Base-by-base conservation (phyloP, 345 rosid genomes). In the Dipteronia dyeriana region DNA sequence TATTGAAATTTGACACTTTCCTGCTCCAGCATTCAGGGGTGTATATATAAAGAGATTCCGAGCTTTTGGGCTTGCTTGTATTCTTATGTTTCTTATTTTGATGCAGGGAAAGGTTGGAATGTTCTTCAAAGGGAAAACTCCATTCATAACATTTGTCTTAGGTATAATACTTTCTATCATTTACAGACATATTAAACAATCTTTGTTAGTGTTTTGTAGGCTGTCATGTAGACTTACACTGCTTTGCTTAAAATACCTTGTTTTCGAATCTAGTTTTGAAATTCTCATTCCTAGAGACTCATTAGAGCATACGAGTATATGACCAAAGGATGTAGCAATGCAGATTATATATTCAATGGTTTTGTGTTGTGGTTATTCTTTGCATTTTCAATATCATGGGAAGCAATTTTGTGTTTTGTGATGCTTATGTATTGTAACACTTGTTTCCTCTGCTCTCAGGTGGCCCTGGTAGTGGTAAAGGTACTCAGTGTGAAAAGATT, bases 381-480 rank as follows among this genome's bases (percentile, higher is more conserved):
- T 64, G 69, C 69, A 47, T 62, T 9, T 25, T 61, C 41, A 53
- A 74, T 9, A 45, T 57, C 69, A 16, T 62, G 61, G 9, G 51
- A 43, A 63, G 51, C 45, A 11, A 10, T 62, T 74, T 74, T 34
- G 38, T 34, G 38, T 34, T 34, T 34, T 74, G 19, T 20, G 9
- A n/a, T 68, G 66, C 51, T n/a, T 63, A 8, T 60, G 13, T 77
- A 45, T 67, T 57, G 23, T 67, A 43, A 19, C 31, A 51, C 20
- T 38, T 67, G 29, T 56, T 57, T n/a, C 53, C 62, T 60, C 61
- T 13, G 64, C 56, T 70, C 66, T 54, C 63, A 90, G 94, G 96
- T 78, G 96, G 96, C 70, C 92, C 94, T 73, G 96, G 97, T 65
- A 91, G 97, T 85, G 97, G 97, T 53, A 94, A 92, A 86, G 98